Evolutionary conservation across 2,329 filamentous ascomycete genomes (phyloP), one percentile per base, ranked within the genome.

Genomic region (Aureobasidium uvarum): DNA sequence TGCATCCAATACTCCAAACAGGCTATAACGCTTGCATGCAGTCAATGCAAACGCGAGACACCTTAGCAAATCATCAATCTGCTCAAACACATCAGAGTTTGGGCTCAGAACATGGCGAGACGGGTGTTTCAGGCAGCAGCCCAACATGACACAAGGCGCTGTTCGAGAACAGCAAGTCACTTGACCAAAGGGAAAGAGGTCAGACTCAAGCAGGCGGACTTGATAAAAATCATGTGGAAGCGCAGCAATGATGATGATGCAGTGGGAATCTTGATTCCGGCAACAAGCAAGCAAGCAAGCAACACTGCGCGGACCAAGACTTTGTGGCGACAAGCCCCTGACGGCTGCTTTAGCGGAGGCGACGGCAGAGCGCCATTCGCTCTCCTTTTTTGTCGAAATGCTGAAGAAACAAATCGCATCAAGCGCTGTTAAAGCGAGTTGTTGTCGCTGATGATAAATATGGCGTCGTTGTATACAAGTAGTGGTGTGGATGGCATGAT

Each of bases 241-340:
- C 25, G 46, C 33, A 28, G 43, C 31, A 39, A 59, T 41, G 38
- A 45, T 59, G 41, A 46, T 46, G 48, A 31, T 45, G 59, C 39
- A 23, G 28, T 7, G n/a, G 5, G 36, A 54, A 63, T 43, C 48
- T 54, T 63, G 46, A 33, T 33, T 31, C 25, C 38, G 46, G 60
- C 60, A 63, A 63, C 36, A 63, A 62, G 43, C 43, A 63, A 62
- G 43, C 43, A 63, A 62, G 58, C 58, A 62, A 51, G 58, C 58
- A 62, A 51, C n/a, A 51, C 43, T 11, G 58, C 58, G 58, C 58
- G 58, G 58, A 51, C 46, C 58, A 62, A 45, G 33, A 23, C 18
- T 25, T 33, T 25, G 60, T 63, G 60, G 60, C 60, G 60, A 63
- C 18, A 63, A 28, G 58, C 60, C 60, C 60, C 60, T 63, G 60